phyloP scores from a whole-genome alignment of 2,329 filamentous ascomycete species.

The Aaosphaeria arxii region DNA sequence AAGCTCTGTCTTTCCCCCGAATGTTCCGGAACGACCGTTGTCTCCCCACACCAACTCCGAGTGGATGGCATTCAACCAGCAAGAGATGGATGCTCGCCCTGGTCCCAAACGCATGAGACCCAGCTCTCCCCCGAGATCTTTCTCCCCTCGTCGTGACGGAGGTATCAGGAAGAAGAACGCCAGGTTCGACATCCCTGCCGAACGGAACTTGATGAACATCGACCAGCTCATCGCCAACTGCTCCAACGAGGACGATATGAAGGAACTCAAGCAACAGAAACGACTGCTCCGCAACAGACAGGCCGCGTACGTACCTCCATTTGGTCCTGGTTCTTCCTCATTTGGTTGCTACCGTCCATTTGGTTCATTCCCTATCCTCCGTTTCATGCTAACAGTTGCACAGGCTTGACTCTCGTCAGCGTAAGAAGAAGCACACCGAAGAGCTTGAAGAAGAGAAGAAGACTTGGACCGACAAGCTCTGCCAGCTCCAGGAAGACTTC shows the following conservation, averaged over 20 bases:
- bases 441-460: constrained; percentile 97
- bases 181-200: constrained; percentile 92
- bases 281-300: constrained; percentile 90
- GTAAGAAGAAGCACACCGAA: constrained; percentile 98
- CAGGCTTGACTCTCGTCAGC: constrained; percentile 91
- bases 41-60: constrained; percentile 63
- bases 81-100: constrained; percentile 49
- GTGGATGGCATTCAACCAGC: constrained; percentile 51
- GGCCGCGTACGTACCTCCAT: constrained; percentile 69
- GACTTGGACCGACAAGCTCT: constrained; percentile 74
- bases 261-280: constrained; percentile 98
- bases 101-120: constrained; percentile 58
- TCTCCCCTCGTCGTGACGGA: constrained; percentile 75
- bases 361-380: constrained; percentile 24
- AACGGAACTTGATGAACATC: constrained; percentile 91
- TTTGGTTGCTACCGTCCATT: constrained; percentile 24
- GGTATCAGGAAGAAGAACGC: constrained; percentile 99
- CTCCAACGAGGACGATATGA: constrained; percentile 87
- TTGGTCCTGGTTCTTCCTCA: constrained; percentile 44
- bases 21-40: constrained; percentile 47
- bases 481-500: constrained; percentile 75
- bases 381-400: constrained; percentile 35
- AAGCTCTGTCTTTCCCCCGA: constrained; percentile 49
- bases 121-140: constrained; percentile 67
- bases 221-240: constrained; percentile 87